Evolutionary conservation across 1,139 yeast species (phyloP).

Genomic region (Williopsis jadinii): DNA sequence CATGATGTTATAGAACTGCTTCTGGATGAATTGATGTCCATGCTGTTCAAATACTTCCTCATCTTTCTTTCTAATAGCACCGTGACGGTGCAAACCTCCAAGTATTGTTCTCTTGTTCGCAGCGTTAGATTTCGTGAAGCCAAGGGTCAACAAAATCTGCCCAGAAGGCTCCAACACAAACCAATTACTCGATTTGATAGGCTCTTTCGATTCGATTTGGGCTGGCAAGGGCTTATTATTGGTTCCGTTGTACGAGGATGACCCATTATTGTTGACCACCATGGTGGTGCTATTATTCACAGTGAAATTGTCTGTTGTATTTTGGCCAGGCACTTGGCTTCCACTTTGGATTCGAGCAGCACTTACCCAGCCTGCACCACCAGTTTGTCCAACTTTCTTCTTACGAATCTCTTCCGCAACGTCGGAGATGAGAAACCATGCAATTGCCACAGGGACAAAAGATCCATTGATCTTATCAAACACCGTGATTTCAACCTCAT

Average conservation of each 20-base stretch:
- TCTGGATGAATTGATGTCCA: conserved; percentile 95
- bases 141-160: conserved; percentile 68
- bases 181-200: conserved; percentile 64
- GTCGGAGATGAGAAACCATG: conserved; percentile 87
- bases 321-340: conserved; percentile 8
- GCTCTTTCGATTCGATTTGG: conserved; percentile 14
- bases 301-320: conserved; percentile 20
- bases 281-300: conserved; percentile 6
- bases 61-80: conserved; percentile 92
- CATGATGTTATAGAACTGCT: conserved; percentile 93
- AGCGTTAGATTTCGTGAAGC: conserved; percentile 66
- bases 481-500: conserved; percentile 82
- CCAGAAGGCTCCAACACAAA: conserved; percentile 92
- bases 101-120: conserved; percentile 37
- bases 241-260: background rate
- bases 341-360: conserved; percentile 50
- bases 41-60: conserved; percentile 94
- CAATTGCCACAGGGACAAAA: conserved; percentile 81
- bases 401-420: conserved; percentile 91
- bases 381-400: conserved; percentile 76
- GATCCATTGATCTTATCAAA: conserved; percentile 69
- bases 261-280: background rate
- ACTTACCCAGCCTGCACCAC: conserved; percentile 82
- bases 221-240: background rate
- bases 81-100: conserved; percentile 84